phyloP scores from a whole-genome alignment of 331 rosid genomes.

The Quercus phellos region DNA sequence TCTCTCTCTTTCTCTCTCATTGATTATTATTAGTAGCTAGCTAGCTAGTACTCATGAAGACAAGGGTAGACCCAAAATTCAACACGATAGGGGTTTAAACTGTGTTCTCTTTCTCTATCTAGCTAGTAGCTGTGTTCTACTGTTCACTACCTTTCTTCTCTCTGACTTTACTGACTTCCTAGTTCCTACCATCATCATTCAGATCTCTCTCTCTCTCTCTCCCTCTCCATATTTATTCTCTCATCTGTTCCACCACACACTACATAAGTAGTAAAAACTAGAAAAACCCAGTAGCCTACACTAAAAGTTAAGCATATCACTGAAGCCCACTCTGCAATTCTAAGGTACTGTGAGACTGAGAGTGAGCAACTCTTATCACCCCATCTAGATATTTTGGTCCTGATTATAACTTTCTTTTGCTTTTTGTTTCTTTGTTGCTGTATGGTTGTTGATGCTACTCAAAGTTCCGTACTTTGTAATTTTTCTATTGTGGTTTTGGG shows the following conservation, averaged over 20 bases:
- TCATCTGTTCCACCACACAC: conserved; percentile 21
- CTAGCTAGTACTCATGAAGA: not conserved
- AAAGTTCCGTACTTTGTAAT: not conserved
- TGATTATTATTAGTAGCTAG: conserved; percentile 4
- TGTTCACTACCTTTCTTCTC: conserved; percentile 7
- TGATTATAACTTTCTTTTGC: conserved; percentile 3
- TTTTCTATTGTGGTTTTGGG: not conserved
- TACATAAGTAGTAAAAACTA: conserved; percentile 22
- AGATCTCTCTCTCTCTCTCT: conserved; percentile 9
- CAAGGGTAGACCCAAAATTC: conserved; percentile 34
- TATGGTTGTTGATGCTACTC: not conserved
- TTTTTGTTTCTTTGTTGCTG: not conserved
- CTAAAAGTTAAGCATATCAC: conserved; percentile 14
- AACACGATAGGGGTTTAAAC: conserved; percentile 34
- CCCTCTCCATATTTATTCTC: conserved; percentile 27
- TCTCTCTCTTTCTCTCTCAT: not conserved
- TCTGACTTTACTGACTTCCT: conserved; percentile 39
- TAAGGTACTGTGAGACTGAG: conserved; percentile 19
- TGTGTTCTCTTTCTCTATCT: not conserved
- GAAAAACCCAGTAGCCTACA: not conserved
- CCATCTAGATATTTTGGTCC: conserved; percentile 13
- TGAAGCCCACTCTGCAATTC: conserved; percentile 18
- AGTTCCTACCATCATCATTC: conserved; percentile 27
- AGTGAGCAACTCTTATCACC: conserved; percentile 31
- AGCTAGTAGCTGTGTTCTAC: not conserved